Base-by-base conservation (phyloP, 2,329 filamentous ascomycete genomes). In the Helicocarpus griseus region DNA sequence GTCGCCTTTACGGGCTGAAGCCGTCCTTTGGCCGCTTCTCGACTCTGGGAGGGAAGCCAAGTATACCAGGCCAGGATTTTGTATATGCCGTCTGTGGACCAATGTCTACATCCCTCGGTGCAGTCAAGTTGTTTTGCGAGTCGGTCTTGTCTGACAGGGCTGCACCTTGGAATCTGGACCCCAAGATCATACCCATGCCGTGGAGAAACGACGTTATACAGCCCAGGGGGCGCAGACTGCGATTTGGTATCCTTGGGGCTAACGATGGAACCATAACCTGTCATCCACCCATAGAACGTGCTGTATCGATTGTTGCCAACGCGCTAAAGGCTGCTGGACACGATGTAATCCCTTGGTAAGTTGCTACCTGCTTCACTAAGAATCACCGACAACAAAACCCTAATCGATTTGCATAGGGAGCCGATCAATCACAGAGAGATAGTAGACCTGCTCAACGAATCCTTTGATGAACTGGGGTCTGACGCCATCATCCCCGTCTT, bases 21-120 rank as follows among this genome's bases (percentile, higher is more conserved):
- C 68, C 69, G 3, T 66, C 65, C 3, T 65, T 66, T 53, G 69
- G 69, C 40, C 60, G 67, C 9, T 67, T 71, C 54, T 66, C 67
- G 46, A 60, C 60, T 6, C 67, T 64, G 45, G 67, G 67, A 31
- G 61, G 58, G 2, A 63, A 66, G 48, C 64, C 67, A 2, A 64
- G 64, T 7, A 69, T 70, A 22, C 56, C 64, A 11, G 68, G 68
- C 8, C 67, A 70, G 54, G 68, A 71, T 47, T 68, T 69, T 49
- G 67, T 71, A 44, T 63, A 64, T 26, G 59, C 65, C 2, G 65
- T 68, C 49, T 68, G 68, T 48, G 69, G 69, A 6, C 67, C 68
- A 1, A 69, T 70, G 65, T 61, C 68, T 7, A 56, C 63, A 33
- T 68, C 65, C 8, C 55, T 70, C 11, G 58, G 63, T 7, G 53